phyloP scores from a whole-genome alignment of 2,329 filamentous ascomycete species.

The Sporothrix curviconia region DNA sequence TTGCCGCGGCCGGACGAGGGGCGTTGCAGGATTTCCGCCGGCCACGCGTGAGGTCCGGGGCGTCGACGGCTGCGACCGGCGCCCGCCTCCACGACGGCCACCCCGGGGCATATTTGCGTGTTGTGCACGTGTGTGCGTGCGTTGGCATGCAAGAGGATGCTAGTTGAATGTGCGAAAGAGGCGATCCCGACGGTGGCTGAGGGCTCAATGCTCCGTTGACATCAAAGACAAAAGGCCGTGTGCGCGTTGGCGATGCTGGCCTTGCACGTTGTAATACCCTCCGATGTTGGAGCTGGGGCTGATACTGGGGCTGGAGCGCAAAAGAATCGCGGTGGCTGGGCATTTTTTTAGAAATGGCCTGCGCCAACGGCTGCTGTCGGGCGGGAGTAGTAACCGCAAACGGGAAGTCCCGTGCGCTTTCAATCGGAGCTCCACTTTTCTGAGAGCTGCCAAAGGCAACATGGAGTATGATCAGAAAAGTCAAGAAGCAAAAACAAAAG shows the following conservation, averaged over 20 bases:
- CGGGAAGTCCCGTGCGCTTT: not conserved
- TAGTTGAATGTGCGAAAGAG: no score
- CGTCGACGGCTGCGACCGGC: not conserved
- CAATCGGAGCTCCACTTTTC: not conserved
- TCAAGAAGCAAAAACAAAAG: not conserved
- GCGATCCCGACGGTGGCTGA: no score
- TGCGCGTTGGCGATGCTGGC: not conserved
- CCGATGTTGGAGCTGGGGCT: no score
- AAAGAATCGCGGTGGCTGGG: not conserved
- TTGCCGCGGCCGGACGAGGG: constrained; percentile 12
- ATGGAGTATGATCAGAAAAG: no score
- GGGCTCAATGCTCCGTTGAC: no score
- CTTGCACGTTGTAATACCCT: not conserved
- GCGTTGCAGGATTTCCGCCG: not conserved
- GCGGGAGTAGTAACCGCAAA: not conserved
- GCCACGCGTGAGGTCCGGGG: not conserved
- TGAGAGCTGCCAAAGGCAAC: not conserved
- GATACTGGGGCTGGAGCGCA: not conserved
- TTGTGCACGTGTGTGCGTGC: not conserved
- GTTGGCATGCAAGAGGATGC: not conserved
- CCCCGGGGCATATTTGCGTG: not conserved
- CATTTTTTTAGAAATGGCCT: no score
- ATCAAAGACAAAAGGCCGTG: not conserved
- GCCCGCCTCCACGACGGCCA: not conserved
- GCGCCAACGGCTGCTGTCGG: not conserved